Conservation (phyloP, 2,329 filamentous ascomycete species). For the Pseudogymnoascus sp. region DNA sequence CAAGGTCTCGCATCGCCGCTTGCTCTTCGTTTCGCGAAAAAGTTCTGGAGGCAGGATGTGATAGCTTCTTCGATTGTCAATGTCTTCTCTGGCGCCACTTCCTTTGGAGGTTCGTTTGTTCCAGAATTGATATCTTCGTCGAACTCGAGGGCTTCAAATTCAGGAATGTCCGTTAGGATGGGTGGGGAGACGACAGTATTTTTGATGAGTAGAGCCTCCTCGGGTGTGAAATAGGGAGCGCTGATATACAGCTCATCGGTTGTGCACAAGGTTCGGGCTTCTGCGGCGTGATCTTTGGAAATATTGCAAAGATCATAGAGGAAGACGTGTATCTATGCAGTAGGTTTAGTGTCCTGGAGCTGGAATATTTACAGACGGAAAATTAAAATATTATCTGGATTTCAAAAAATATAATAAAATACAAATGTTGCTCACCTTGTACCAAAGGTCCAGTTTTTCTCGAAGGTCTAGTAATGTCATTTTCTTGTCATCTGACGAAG, state of each 20-base stretch:
- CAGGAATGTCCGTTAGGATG: constrained; percentile 15
- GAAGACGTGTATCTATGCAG: constrained; percentile 20
- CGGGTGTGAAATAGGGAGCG: constrained; percentile 25
- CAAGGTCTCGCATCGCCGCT: constrained; percentile 28
- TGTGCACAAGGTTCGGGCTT: constrained; percentile 20
- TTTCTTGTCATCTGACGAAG: neutral
- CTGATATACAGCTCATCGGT: constrained; percentile 28
- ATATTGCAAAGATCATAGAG: constrained; percentile 25
- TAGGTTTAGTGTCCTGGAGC: neutral
- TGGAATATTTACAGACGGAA: neutral
- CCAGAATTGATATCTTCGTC: constrained; percentile 10
- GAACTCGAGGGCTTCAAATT: constrained; percentile 13
- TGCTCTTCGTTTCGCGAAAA: constrained; percentile 27
- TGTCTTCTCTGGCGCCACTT: constrained; percentile 15
- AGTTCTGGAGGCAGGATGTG: constrained; percentile 21
- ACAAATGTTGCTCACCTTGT: neutral
- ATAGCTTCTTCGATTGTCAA: constrained; percentile 24
- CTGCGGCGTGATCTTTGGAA: constrained; percentile 17
- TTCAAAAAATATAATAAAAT: neutral
- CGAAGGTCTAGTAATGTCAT: neutral
- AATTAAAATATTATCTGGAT: neutral
- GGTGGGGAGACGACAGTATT: constrained; percentile 16
- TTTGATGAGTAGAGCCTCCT: constrained; percentile 22
- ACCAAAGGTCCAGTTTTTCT: neutral
- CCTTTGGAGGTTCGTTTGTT: neutral